Evolutionary conservation across 163 green algal genomes (phyloP), one percentile per base, ranked within the genome.

Genomic region (Prototheca wickerhamii): DNA sequence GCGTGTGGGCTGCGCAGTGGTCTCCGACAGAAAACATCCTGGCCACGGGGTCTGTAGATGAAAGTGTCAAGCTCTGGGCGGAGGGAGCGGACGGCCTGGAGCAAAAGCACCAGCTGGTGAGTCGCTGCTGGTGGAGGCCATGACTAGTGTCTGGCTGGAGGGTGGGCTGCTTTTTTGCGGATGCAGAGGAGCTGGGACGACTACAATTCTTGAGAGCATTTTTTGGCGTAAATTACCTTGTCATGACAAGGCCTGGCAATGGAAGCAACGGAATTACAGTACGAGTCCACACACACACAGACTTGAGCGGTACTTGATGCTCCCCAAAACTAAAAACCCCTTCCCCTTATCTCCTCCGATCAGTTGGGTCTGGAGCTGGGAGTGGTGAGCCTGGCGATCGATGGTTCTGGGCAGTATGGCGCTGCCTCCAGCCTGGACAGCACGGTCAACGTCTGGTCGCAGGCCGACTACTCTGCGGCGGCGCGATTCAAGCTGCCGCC

Each of bases 11-110:
- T 18, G 70, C 67, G 17, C 64, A 80, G 3, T 97, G 91, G 91
- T 71, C 80, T 2, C 71, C 71, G 6, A 70, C 75, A 23, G 75
- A 49, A 30, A 71, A 81, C 35, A 56, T 69, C 15, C 73, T 97
- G 26, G 65, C 94, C 23, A 95, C 89, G 3, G 91, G 91, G 8
- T 92, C 81, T 0, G 82, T 94, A 0, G 91, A 97, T 67, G 91
- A 97, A 67, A 85, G 52, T 23, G 91, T 95, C 1, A 92, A 92
- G 58, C 60, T 89, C 3, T 97, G 88, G 87, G 62, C 79, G 4
- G 73, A 78, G 53, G 34, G 37, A 33, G 67, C 62, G n/a, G 64
- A 77, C n/a, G 58, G 52, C 3, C 51, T 94, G 21, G 61, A 82
- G 52, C 55, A 75, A 46, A 52, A 70, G 43, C 85, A 96, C 53